phyloP scores from a whole-genome alignment of 1,284 basidiomycete genomes.

The Thelephora terrestris region DNA sequence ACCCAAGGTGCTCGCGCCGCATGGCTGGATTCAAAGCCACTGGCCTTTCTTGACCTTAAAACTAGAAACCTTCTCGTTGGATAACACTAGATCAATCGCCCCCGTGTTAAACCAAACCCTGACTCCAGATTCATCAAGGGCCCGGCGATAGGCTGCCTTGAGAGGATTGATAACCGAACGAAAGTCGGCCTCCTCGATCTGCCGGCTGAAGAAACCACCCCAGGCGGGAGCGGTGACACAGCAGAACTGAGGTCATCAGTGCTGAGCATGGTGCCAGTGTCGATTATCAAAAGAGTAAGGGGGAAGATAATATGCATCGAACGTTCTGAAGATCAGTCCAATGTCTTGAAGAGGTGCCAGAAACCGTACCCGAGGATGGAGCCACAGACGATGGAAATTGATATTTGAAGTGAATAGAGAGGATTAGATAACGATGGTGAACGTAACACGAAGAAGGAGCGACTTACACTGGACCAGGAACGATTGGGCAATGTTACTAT shows the following conservation, averaged over 20 bases:
- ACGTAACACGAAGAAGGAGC: conserved; percentile 6
- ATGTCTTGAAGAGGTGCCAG: conserved; percentile 86
- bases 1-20: conserved; percentile 42
- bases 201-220: conserved; percentile 97
- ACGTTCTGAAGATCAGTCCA: conserved; percentile 94
- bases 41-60: conserved; percentile 35
- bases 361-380: conserved; percentile 73
- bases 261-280: conserved; percentile 78
- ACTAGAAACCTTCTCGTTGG: conserved; percentile 31
- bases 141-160: conserved; percentile 39
- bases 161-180: conserved; percentile 90
- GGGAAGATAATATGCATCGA: conserved; percentile 74
- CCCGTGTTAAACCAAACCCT: conserved; percentile 45
- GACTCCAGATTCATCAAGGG: conserved; percentile 38
- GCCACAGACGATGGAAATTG: conserved; percentile 79
- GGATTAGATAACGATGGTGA: conserved; percentile 2
- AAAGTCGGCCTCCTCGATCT: conserved; percentile 93
- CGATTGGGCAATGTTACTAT: conserved; percentile 73
- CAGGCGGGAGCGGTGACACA: conserved; percentile 97
- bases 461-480: conserved; percentile 73
- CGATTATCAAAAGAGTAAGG: conserved; percentile 74
- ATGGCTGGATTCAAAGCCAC: conserved; percentile 55
- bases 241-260: conserved; percentile 91
- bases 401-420: conserved; percentile 42
- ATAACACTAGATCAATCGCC: conserved; percentile 32